A percentile compares a stretch with the other conserved stretches of the same genome.
These are phyloP conservation scores for Leptographium lundbergii DNA, from an alignment of 2,329 filamentous ascomycete genomes.

Conservation along the genomic window DNA sequence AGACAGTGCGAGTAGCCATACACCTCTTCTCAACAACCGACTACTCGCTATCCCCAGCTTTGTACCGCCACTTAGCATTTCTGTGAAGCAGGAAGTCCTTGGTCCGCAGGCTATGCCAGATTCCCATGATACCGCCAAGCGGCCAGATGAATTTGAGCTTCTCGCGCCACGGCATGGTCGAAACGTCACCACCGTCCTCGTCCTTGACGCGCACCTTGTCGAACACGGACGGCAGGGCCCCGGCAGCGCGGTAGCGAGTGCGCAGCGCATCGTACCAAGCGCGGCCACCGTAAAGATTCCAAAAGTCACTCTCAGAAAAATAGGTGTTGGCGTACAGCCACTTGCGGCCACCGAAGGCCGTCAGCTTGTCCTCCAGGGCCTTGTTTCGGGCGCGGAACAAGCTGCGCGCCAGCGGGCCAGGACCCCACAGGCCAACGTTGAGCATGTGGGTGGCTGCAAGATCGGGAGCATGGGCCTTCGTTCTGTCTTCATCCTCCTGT, in stretches of 20 bases:
- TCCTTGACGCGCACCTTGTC: conserved; percentile 44
- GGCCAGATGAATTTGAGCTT: conserved; percentile 38
- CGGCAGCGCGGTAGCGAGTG: conserved; percentile 44
- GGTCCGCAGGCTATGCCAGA: conserved; percentile 44
- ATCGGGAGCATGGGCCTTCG: too few relatives aligned
- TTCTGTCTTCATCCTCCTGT: conserved; percentile 2
- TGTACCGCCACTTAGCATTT: conserved; percentile 37
- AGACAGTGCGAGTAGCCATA: background rate
- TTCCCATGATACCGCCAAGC: conserved; percentile 45
- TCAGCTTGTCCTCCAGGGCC: conserved; percentile 54
- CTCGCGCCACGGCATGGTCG: conserved; percentile 20
- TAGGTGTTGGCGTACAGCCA: conserved; percentile 81
- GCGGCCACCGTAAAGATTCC: conserved; percentile 45
- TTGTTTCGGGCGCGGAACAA: conserved; percentile 58
- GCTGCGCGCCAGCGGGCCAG: conserved; percentile 42
- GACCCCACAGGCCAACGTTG: conserved; percentile 65
- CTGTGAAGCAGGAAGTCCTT: conserved; percentile 41
- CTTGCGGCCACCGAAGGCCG: conserved; percentile 62
- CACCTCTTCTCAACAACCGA: too few relatives aligned
- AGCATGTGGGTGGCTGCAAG: conserved; percentile 28
- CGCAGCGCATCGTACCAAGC: conserved; percentile 50
- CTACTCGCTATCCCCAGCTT: background rate
- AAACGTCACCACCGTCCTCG: background rate
- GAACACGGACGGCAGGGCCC: conserved; percentile 49
- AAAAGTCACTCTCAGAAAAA: conserved; percentile 59